Conservation (phyloP, 1,139 yeast species). For the Geotrichum aggregatum region DNA sequence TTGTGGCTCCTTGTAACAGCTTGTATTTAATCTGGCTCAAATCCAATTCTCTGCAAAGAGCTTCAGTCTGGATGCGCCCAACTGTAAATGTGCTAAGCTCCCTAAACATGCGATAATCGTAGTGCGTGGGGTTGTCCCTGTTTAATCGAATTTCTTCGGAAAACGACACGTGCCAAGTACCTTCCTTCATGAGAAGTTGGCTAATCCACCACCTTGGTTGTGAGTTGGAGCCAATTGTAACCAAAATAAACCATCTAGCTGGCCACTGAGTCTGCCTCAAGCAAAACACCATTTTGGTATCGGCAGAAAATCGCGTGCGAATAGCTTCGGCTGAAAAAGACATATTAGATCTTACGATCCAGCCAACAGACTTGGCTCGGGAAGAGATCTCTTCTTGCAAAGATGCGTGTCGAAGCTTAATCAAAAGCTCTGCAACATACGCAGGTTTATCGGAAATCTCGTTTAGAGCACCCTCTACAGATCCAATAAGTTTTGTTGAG, state of each 20-base stretch:
- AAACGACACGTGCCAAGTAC: conserved; percentile 31
- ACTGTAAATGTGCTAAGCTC: conserved; percentile 30
- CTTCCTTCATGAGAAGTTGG: conserved; percentile 33
- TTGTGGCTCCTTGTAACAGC: conserved; percentile 23
- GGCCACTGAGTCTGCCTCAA: conserved; percentile 38
- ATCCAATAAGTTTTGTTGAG: conserved; percentile 31
- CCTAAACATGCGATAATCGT: conserved; percentile 29
- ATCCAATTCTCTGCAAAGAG: conserved; percentile 30
- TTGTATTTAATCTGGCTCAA: conserved; percentile 27
- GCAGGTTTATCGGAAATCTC: conserved; percentile 30
- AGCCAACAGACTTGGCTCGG: conserved; percentile 37
- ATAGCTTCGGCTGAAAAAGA: conserved; percentile 30
- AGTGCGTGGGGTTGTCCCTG: conserved; percentile 23
- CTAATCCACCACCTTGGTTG: conserved; percentile 35
- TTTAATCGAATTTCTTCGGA: conserved; percentile 29
- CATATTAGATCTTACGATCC: conserved; percentile 33
- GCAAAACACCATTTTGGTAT: conserved; percentile 31
- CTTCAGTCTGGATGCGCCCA: conserved; percentile 31
- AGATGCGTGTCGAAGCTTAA: conserved; percentile 33
- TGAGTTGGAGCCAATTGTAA: conserved; percentile 29
- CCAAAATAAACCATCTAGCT: conserved; percentile 38
- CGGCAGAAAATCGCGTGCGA: conserved; percentile 27
- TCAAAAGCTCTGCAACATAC: conserved; percentile 30
- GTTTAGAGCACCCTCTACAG: conserved; percentile 35
- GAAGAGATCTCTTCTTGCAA: conserved; percentile 36